Evolutionary conservation across 2,329 filamentous ascomycete genomes (phyloP), one percentile per base, ranked within the genome.

Genomic region (Chrysoporthe deuterocubensis): DNA sequence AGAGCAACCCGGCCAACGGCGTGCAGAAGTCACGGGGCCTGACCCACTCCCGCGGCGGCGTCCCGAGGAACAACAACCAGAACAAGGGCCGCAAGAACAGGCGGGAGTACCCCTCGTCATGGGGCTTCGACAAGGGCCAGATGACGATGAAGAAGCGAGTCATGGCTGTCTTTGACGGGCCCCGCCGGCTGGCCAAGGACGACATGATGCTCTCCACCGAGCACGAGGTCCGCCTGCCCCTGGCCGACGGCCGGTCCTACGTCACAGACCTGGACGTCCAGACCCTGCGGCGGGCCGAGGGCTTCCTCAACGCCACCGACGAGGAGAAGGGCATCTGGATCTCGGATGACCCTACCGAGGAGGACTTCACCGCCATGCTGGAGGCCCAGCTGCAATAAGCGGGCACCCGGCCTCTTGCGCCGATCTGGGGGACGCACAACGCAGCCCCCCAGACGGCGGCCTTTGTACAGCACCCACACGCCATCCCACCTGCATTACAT

Each of bases 141-240:
- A 97, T 98, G 93, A 96, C 92, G 76, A 96, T 97, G 89, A 97
- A 96, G 88, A 97, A 97, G 87, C 92, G 96, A 40, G 93, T 97
- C 66, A 85, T 98, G 75, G 93, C 93, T 71, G 92, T 97, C 26
- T 99, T 96, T 75, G 94, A 98, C 76, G 96, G 96, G 0, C 86
- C 86, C 18, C 89, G 94, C 64, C 90, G 95, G 54, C 85, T 99
- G 62, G 96, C 92, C 87, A 98, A 98, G 83, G 96, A 99, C 77
- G 96, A 99, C 81, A 96, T 98, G 93, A 97, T 97, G 94, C 89
- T 99, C 62, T 93, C 94, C 73, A 94, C 92, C 18, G 94, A 97
- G 74, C 94, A 96, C 75, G 96, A 99, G 81, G 93, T 98, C 48
- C 93, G 95, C 75, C 85, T 97, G 78, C 89, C 89, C 78, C 85